phyloP scores from a whole-genome alignment of 345 rosid species.

The Carallia pectinifolia region DNA sequence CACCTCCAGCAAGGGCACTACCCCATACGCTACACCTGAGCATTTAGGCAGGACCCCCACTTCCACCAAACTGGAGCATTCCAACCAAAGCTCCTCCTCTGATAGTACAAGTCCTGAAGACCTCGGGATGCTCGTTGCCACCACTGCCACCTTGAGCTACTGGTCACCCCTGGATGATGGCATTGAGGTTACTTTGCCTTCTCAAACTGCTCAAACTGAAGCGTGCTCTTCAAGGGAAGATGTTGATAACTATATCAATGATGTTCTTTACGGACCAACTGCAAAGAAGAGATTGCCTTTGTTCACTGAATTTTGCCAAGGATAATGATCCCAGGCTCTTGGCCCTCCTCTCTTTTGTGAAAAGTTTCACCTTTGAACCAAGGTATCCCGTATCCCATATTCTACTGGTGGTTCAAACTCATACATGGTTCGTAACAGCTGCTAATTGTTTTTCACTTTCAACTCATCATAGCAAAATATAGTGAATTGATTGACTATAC shows the following conservation, averaged over 20 bases:
- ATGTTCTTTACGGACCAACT: slow-evolving; percentile 29
- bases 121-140: neutral
- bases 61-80: neutral
- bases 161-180: slow-evolving; percentile 81
- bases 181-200: slow-evolving; percentile 43
- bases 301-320: slow-evolving; percentile 34
- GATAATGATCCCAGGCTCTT: neutral
- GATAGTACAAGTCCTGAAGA: neutral
- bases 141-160: neutral
- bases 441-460: too few species aligned
- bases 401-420: too few species aligned
- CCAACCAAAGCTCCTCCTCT: slow-evolving; percentile 7
- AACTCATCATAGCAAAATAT: too few species aligned
- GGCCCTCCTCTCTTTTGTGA: neutral
- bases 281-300: slow-evolving; percentile 40
- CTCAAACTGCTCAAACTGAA: slow-evolving; percentile 22
- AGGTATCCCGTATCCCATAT: too few species aligned
- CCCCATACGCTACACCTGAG: neutral
- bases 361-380: neutral
- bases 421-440: too few species aligned
- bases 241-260: slow-evolving; percentile 27
- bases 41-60: slow-evolving; percentile 3
- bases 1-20: slow-evolving; percentile 8
- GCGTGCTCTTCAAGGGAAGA: slow-evolving; percentile 28
- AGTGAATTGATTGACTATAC: too few species aligned